Base-by-base conservation (phyloP, 1,139 yeast genomes). In the Diutina neorugosa region DNA sequence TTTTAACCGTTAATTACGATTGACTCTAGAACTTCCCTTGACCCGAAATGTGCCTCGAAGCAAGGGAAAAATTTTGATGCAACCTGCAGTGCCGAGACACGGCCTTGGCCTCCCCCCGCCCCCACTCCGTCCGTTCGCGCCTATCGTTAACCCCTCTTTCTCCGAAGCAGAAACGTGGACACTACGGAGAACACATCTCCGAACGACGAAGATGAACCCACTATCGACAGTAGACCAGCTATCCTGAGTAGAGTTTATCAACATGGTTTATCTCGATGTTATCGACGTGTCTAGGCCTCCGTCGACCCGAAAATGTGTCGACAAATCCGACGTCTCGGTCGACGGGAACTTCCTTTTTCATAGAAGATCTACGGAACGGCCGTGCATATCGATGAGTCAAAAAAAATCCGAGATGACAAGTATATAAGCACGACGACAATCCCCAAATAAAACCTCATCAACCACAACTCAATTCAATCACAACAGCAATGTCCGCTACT, bases 311-410 rank as follows among this genome's bases (percentile, higher is more conserved):
- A 40, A n/a, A 16, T 8, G 19, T 31, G 37, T 2, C 5, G 37
- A 14, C n/a, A 31, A 31, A 2, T 31, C 37, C 37, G 37, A 31
- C 19, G 18, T 14, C 14, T 21, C 48, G 48, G 48, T 7, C 31
- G 23, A 43, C 46, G 20, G 46, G 46, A 43, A 43, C 25, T 43
- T 19, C 11, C 20, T 43, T 16, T 43, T 43, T 11, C 21, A 21
- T 21, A 19, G 25, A 21, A 8, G n/a, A 43, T 20, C 34, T 40
- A n/a, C 43, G 20, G 18, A 27, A 46, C 20, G 40, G 41, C 50
- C 37, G 21, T n/a, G 50, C 50, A 46, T 27, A 16, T 4, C 37
- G 50, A 46, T 46, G 50, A 46, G 50, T 46, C 50, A 46, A 46
- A 46, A 23, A n/a, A 44, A 44, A 12, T 23, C 11, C 19, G 25